Evolutionary conservation across 2,329 filamentous ascomycete genomes (phyloP).

Genomic region (Penicillium brevicompactum): DNA sequence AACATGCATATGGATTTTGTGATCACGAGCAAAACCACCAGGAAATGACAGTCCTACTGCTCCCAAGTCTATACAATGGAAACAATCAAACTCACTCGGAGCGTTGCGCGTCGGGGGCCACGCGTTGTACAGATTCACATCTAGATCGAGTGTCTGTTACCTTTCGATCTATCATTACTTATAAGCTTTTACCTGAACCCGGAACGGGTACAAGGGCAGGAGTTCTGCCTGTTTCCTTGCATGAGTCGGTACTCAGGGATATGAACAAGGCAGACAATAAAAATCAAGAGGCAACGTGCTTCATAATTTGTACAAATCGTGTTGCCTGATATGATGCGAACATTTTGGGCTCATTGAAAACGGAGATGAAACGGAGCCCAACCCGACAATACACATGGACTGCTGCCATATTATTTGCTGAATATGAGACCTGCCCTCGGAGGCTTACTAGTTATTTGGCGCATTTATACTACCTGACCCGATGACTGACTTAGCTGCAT

Average conservation of each 20-base stretch:
- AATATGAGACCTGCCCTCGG: background rate
- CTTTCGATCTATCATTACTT: background rate
- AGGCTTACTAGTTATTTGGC: background rate
- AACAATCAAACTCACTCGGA: background rate
- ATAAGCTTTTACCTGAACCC: background rate
- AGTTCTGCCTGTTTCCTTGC: background rate
- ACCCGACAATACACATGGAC: background rate
- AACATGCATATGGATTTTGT: conserved; percentile 12
- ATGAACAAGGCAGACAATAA: background rate
- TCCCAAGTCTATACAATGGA: background rate
- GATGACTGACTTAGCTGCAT: background rate
- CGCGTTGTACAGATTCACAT: conserved; percentile 13
- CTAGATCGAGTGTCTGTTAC: background rate
- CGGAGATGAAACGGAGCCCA: background rate
- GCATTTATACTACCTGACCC: background rate
- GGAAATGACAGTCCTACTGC: background rate
- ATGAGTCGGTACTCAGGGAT: too few species aligned
- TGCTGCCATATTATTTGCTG: background rate
- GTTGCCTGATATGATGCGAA: too few species aligned
- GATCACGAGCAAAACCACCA: conserved; percentile 10
- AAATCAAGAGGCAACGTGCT: background rate
- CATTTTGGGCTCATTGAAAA: too few species aligned
- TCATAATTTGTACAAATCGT: background rate
- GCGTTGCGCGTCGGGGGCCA: conserved; percentile 15
- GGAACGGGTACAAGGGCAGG: background rate